A percentile compares a stretch with the other conserved stretches of the same genome.
These are phyloP conservation scores for Aspergillus sparsus DNA, from an alignment of 495 filamentous ascomycete genomes.

Conservation along the genomic window DNA sequence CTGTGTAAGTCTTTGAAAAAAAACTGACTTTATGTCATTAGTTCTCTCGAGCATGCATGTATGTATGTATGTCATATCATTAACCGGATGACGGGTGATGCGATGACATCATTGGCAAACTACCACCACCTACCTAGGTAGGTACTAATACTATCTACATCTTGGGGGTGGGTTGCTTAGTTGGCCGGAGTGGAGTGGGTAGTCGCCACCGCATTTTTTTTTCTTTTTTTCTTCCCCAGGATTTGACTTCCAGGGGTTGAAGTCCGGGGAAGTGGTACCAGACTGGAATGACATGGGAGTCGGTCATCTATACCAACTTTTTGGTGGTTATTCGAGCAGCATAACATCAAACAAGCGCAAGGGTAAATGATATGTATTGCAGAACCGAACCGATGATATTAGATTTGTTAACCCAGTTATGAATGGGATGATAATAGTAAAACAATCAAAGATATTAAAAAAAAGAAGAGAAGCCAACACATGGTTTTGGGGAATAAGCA, in stretches of 20 bases:
- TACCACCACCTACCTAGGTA: background rate
- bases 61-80: too few species aligned
- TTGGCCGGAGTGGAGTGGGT: too few species aligned
- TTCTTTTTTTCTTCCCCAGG: too few species aligned
- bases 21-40: background rate
- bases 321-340: too few species aligned
- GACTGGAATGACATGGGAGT: too few species aligned
- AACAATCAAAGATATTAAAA: background rate
- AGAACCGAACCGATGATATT: background rate
- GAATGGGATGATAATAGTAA: background rate
- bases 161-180: too few species aligned
- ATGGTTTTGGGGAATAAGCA: constrained; percentile 16
- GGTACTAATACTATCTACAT: too few species aligned
- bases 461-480: background rate
- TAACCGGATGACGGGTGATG: background rate
- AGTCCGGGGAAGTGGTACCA: too few species aligned
- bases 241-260: too few species aligned
- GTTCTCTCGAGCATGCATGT: background rate
- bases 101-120: background rate
- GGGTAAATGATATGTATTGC: background rate
- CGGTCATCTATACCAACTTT: too few species aligned
- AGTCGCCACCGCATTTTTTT: too few species aligned
- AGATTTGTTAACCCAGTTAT: background rate
- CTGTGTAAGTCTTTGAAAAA: too few species aligned
- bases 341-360: background rate